These are phyloP conservation scores for Lathyrus aphaca DNA, from an alignment of 306 rosid species.

Conservation along the genomic window DNA sequence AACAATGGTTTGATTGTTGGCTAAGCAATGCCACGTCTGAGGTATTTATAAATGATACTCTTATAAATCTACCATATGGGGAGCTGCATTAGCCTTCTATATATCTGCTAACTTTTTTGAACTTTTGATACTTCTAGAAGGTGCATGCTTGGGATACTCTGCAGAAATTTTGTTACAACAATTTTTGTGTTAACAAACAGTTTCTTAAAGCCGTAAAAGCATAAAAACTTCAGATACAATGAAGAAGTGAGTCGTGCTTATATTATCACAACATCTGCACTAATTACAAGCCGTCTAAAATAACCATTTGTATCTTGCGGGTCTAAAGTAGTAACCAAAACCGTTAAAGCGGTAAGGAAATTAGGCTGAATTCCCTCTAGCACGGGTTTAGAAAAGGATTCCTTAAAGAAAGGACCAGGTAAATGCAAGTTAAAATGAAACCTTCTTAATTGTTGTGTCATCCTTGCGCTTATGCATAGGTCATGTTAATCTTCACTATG, in stretches of 20 bases:
- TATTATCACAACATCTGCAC: neutral
- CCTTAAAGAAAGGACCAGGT: slow-evolving; percentile 47
- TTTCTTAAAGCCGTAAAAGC: slow-evolving; percentile 30
- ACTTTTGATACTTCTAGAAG: slow-evolving; percentile 49
- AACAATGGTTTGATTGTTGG: slow-evolving; percentile 95
- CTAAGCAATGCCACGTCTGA: slow-evolving; percentile 46
- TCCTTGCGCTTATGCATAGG: no score
- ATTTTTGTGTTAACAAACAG: no score
- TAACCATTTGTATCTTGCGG: slow-evolving; percentile 42
- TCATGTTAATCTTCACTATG: no score
- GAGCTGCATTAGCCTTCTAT: slow-evolving; percentile 18
- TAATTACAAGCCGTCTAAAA: slow-evolving; percentile 1
- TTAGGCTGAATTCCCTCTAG: slow-evolving; percentile 37
- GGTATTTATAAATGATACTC: slow-evolving; percentile 39
- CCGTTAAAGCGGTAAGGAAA: slow-evolving; percentile 39
- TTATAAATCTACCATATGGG: slow-evolving; percentile 16
- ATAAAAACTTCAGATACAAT: slow-evolving; percentile 39
- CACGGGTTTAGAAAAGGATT: slow-evolving; percentile 42
- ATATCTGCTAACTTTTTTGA: slow-evolving; percentile 26
- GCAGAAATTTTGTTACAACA: no score
- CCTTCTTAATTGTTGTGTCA: no score
- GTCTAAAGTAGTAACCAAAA: slow-evolving; percentile 40
- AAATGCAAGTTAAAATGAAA: no score
- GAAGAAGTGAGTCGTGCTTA: slow-evolving; percentile 50
- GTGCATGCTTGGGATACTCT: slow-evolving; percentile 58